A percentile compares a stretch with the other conserved stretches of the same genome.
Conservation (phyloP, 148 eudicot species). For the Chenopodium berlandieri region DNA sequence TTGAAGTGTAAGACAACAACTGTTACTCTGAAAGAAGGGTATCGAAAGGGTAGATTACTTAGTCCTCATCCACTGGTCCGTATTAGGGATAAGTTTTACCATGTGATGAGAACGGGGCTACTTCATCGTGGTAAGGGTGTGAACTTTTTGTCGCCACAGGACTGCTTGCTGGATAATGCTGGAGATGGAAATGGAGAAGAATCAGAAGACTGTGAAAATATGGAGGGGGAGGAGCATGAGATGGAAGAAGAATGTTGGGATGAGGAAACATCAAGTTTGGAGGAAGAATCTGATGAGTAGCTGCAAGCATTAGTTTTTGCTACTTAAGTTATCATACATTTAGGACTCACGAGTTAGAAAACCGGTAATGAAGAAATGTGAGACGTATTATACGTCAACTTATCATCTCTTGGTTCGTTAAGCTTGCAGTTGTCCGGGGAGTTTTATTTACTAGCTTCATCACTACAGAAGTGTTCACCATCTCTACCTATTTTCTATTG, state of each 20-base stretch:
- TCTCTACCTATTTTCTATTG: background rate
- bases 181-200: conserved; percentile 27
- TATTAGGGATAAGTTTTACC: conserved; percentile 67
- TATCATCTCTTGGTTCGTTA: background rate
- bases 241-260: conserved; percentile 51
- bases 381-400: background rate
- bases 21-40: conserved; percentile 77
- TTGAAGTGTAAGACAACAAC: conserved; percentile 96
- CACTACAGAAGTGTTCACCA: background rate
- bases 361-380: background rate
- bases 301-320: background rate
- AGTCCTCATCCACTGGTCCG: conserved; percentile 61
- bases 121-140: conserved; percentile 63
- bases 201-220: background rate
- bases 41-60: conserved; percentile 54
- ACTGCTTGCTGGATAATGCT: conserved; percentile 36
- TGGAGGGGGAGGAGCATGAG: conserved; percentile 40
- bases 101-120: conserved; percentile 90
- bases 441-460: background rate
- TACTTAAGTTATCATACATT: background rate
- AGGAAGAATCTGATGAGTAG: conserved; percentile 48
- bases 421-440: background rate
- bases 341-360: background rate
- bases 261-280: conserved; percentile 40
- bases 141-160: conserved; percentile 47